These are phyloP conservation scores for Solanum piurae DNA, from an alignment of 257 asterid species.

Conservation along the genomic window DNA sequence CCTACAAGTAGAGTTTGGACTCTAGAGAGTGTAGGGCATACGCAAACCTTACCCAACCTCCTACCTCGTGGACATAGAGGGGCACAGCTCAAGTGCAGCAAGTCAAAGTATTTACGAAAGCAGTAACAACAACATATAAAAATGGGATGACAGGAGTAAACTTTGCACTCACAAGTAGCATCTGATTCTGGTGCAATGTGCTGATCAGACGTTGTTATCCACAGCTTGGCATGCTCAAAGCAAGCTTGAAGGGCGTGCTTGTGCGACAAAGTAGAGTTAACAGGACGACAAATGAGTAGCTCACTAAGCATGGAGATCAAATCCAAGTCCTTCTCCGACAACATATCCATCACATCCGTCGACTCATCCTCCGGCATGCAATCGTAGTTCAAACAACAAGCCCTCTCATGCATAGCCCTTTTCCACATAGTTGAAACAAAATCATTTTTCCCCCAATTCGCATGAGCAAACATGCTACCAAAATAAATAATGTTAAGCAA, in stretches of 20 bases:
- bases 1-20: background rate
- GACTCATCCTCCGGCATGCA: conserved; percentile 71
- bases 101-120: background rate
- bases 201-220: conserved; percentile 54
- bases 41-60: background rate
- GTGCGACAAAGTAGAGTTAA: conserved; percentile 54
- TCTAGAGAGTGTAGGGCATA: background rate
- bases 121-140: background rate
- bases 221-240: conserved; percentile 65
- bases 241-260: conserved; percentile 52
- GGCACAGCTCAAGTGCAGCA: background rate
- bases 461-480: conserved; percentile 57
- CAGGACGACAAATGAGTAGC: conserved; percentile 50
- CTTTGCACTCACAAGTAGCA: conserved; percentile 48
- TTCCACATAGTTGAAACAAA: conserved; percentile 26
- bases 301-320: conserved; percentile 57
- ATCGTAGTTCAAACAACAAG: conserved; percentile 76
- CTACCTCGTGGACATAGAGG: background rate
- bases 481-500: conserved; percentile 59
- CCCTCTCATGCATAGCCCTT: conserved; percentile 65
- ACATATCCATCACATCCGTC: conserved; percentile 27
- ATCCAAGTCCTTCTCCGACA: conserved; percentile 73
- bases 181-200: conserved; percentile 34
- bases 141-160: background rate
- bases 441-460: conserved; percentile 13